Percentiles rank a stretch among this genome's conserved stretches.
These are phyloP conservation scores for Colletotrichum viniferum DNA, from an alignment of 2,329 filamentous ascomycete species.

Conservation along the genomic window DNA sequence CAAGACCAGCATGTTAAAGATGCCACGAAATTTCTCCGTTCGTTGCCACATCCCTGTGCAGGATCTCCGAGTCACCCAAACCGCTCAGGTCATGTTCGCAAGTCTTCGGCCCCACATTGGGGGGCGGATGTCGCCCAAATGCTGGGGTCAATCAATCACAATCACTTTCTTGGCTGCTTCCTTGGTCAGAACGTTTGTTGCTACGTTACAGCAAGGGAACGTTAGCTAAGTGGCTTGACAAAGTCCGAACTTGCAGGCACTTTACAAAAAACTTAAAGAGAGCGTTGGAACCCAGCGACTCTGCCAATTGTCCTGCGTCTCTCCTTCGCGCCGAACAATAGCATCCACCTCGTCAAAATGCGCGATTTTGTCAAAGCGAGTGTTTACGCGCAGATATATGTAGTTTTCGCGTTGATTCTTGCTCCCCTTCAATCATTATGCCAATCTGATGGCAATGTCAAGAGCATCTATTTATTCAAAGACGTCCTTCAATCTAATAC, in stretches of 20 bases:
- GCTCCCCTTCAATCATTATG: not conserved
- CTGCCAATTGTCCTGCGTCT: not conserved
- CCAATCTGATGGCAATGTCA: not conserved
- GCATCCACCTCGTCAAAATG: not conserved
- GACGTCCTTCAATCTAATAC: constrained; percentile 51
- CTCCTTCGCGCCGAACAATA: not conserved
- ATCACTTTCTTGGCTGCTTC: not conserved
- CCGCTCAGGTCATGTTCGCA: not conserved
- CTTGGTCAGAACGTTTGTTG: not conserved
- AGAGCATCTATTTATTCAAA: constrained; percentile 43
- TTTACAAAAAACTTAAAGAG: not conserved
- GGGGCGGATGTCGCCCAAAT: not conserved
- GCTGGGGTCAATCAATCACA: not conserved
- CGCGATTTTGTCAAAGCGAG: not conserved
- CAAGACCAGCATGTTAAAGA: not conserved
- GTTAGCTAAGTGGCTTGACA: not conserved
- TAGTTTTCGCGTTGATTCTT: not conserved
- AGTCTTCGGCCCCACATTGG: not conserved
- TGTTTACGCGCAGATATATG: not conserved
- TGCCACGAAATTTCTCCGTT: not conserved
- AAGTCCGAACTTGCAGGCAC: not conserved
- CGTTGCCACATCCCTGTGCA: not conserved
- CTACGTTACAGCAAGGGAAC: not conserved
- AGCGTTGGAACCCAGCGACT: not conserved
- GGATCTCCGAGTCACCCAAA: not conserved